Conservation (phyloP, 225 moss, liverwort and hornwort species). For the Thuidium tamariscinum region DNA sequence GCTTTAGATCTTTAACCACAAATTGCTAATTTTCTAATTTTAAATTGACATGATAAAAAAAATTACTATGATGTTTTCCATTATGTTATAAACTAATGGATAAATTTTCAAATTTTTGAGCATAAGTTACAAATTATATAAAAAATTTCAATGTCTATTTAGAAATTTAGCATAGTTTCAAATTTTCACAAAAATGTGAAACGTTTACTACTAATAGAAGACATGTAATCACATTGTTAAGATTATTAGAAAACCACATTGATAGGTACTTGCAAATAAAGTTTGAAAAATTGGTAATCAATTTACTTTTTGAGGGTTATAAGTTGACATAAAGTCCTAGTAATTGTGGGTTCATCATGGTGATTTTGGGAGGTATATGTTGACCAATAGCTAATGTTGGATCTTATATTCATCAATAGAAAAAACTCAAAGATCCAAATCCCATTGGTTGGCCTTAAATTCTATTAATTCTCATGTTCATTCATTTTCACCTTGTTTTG, state of each 20-base stretch:
- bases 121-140: background rate
- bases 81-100: background rate
- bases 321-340: background rate
- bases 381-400: no score
- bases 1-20: background rate
- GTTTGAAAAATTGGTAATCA: background rate
- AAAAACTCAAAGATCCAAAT: background rate
- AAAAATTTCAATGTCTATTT: background rate
- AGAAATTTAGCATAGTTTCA: background rate
- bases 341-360: background rate
- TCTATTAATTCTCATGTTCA: background rate
- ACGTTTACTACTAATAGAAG: background rate
- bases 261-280: background rate
- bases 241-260: background rate
- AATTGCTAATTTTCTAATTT: accelerated
- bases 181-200: background rate
- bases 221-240: background rate
- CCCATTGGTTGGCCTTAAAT: background rate
- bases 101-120: background rate
- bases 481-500: background rate
- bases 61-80: background rate
- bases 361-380: background rate
- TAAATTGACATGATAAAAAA: background rate
- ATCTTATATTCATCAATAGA: background rate
- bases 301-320: no score